Percentiles rank a stretch among this genome's conserved stretches.
Conservation (phyloP, 2,329 filamentous ascomycete species). For the Aspergillus candidus region DNA sequence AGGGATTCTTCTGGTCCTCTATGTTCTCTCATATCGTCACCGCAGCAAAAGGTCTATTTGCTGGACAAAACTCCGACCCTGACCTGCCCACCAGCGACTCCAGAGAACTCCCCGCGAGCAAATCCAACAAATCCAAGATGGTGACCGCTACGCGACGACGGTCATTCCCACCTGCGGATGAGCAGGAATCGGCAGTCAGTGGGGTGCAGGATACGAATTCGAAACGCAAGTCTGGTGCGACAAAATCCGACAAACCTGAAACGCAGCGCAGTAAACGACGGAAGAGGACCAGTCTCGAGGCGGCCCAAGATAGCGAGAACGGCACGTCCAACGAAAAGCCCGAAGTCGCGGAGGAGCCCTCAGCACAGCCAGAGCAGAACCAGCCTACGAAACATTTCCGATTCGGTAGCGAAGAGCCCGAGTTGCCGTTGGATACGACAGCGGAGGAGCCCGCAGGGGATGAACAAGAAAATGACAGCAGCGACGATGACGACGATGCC, state of each 20-base stretch:
- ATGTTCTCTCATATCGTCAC: slow-evolving; percentile 40
- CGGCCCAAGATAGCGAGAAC: slow-evolving; percentile 12
- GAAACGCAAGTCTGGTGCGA: slow-evolving; percentile 29
- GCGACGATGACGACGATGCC: slow-evolving; percentile 36
- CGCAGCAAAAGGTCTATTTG: slow-evolving; percentile 38
- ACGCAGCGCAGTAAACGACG: slow-evolving; percentile 29
- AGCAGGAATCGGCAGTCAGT: slow-evolving; percentile 11
- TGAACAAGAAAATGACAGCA: slow-evolving; percentile 26
- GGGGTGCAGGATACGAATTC: slow-evolving; percentile 16
- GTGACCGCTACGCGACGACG: slow-evolving; percentile 29
- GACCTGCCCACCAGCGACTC: slow-evolving; percentile 4
- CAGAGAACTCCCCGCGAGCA: slow-evolving; percentile 8
- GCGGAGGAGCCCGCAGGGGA: slow-evolving; percentile 17
- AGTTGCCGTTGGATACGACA: slow-evolving; percentile 14
- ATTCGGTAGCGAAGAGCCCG: slow-evolving; percentile 39
- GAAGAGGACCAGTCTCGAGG: slow-evolving; percentile 24
- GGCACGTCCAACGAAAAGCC: slow-evolving; percentile 8
- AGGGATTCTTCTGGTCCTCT: slow-evolving; percentile 16
- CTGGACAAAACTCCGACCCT: slow-evolving; percentile 25
- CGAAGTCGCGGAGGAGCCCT: slow-evolving; percentile 4
- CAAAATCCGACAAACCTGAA: slow-evolving; percentile 17
- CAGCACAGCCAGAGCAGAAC: slow-evolving; percentile 12
- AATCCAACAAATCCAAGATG: slow-evolving; percentile 25
- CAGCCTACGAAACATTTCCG: slow-evolving; percentile 28
- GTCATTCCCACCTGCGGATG: slow-evolving; percentile 14